A percentile compares a stretch with the other conserved stretches of the same genome.
phyloP scores from a whole-genome alignment of 805 yeast species.

The Zygoascus biomembranicola region DNA sequence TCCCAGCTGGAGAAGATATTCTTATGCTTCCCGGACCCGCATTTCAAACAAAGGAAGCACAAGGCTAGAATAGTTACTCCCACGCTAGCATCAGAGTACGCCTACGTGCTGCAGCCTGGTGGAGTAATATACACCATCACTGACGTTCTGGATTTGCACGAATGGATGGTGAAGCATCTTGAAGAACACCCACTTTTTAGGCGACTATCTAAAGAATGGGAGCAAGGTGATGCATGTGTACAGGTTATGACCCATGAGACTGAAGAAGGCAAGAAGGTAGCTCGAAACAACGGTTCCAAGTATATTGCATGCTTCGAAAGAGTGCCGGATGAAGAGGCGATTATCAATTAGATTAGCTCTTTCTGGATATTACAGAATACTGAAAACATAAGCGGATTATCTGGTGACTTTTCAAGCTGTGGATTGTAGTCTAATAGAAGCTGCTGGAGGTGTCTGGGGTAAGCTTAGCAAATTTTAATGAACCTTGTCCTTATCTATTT shows the following conservation, averaged over 20 bases:
- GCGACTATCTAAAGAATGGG: constrained; percentile 74
- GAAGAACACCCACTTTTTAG: constrained; percentile 88
- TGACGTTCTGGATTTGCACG: constrained; percentile 86
- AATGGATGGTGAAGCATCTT: constrained; percentile 93
- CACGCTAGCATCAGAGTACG: constrained; percentile 85
- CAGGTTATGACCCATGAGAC: constrained; percentile 84
- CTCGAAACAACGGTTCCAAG: constrained; percentile 79
- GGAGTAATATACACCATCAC: constrained; percentile 93
- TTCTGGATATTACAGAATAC: too few species aligned
- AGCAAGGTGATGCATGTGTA: constrained; percentile 71
- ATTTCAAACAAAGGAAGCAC: constrained; percentile 93
- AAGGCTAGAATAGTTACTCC: constrained; percentile 93
- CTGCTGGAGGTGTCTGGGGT: too few species aligned
- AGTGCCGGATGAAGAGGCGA: constrained; percentile 25
- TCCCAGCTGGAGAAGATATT: constrained; percentile 84
- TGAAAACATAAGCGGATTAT: too few species aligned
- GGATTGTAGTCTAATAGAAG: too few species aligned
- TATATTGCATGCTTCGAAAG: constrained; percentile 82
- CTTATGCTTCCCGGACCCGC: constrained; percentile 99
- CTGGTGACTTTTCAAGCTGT: too few species aligned
- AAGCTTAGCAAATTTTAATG: too few species aligned
- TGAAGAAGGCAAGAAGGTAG: constrained; percentile 96
- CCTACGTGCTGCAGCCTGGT: constrained; percentile 76
- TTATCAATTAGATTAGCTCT: not conserved
- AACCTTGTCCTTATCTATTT: too few species aligned